Base-by-base conservation (phyloP, 495 filamentous ascomycete genomes). In the Penicillium herquei region DNA sequence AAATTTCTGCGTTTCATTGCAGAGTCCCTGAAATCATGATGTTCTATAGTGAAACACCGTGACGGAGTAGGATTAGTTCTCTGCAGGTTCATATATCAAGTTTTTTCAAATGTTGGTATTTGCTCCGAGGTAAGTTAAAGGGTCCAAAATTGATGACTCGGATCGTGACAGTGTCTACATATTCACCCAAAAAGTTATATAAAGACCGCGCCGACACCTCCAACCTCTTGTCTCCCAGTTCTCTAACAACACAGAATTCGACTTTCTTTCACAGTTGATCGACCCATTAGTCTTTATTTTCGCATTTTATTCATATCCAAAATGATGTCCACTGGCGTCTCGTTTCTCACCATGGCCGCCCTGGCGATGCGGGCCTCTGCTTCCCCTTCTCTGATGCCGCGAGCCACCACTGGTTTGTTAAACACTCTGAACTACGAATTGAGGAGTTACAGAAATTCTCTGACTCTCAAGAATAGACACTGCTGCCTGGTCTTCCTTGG, bases 401-500 rank as follows among this genome's bases (percentile, higher is more conserved):
- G 64, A 37, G 61, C 64, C 8, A 64, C 56, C 30, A 7, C 48
- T 21, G 64, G 64, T 67, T 37, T 14, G 54, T 56, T 8, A 16
- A 50, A 6, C 7, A 11, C 8, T 4, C 14, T 17, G 10, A 13
- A 17, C 34, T 8, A 35, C 2, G 6, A 7, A 31, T n/a, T n/a
- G 5, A 43, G 18, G 56, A 62, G 6, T 34, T 31, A 63, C 33
- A 35, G 11, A n/a, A n/a, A n/a, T n/a, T n/a, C n/a, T n/a, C n/a
- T n/a, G n/a, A n/a, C n/a, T n/a, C n/a, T n/a, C 33, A 35, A 35
- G 6, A 35, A 6, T 10, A 72, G 69, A 62, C n/a, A 12, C 65
- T 8, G 40, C 47, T 16, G 63, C 57, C 7, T 72, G 62, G 21
- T 7, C 49, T 7, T 56, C 58, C n/a, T 56, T 72, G 21, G 56